Evolutionary conservation across 805 yeast genomes (phyloP), one percentile per base, ranked within the genome.

Genomic region (Starmerella roubikii): DNA sequence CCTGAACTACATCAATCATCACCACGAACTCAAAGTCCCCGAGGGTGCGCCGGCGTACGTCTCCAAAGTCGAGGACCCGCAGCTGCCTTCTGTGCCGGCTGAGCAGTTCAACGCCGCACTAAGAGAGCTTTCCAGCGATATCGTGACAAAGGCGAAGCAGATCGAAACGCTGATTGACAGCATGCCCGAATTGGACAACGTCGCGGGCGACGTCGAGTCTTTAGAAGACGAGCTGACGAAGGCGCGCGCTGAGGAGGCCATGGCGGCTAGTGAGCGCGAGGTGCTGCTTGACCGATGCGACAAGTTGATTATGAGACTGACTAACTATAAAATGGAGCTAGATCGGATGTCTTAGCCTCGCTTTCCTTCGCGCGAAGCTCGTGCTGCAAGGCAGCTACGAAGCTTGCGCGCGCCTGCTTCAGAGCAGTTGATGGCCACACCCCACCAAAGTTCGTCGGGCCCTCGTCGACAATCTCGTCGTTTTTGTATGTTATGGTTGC

Each of bases 181-280:
- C 2, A 63, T 88, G 31, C 98, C 98, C 0, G 97, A 96, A 11
- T 82, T 84, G 2, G 95, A 93, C 8, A 86, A 79, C 1, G 73
- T 86, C 1, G 79, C 81, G 19, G 71, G 68, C 32, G 77, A 73
- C 39, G 80, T 88, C 15, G 70, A 68, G 36, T 65, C 63, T 12
- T 61, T 91, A 34, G 78, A 81, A 35, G 55, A 56, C 32, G 82
- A 81, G 48, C 60, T 86, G 39, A 65, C 67, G 11, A 61, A 64
- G 11, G 73, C 76, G 1, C 91, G 85, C 50, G 54, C 58, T 18
- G 68, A 71, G 39, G 72, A 82, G 45, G 59, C 68, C 12, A 61
- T 60, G 23, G 76, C 78, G 8, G 68, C 79, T 8, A 50, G 65
- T 47, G 72, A 74, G 50, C 83, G 84, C 48, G 85, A 81, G 44